A percentile compares a stretch with the other conserved stretches of the same genome.
Evolutionary conservation across 345 rosid species (phyloP).

Genomic region (Hypericum perforatum): DNA sequence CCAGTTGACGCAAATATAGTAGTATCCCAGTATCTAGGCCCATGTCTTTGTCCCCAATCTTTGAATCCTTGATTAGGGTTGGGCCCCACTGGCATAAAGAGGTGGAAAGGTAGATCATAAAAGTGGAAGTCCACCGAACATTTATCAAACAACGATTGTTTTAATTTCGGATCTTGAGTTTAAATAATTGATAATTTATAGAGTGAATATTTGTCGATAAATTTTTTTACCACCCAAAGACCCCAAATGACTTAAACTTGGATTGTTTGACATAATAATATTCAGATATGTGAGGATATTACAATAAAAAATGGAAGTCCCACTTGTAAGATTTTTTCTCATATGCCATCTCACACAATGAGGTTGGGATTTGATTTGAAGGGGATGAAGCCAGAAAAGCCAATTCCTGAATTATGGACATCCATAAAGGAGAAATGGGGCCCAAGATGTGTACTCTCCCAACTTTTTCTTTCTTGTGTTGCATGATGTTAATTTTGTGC

Average conservation of each 20-base stretch:
- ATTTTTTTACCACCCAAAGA: constrained; percentile 16
- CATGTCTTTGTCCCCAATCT: constrained; percentile 20
- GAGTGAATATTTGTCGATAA: no score
- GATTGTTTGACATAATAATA: no score
- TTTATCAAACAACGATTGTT: no score
- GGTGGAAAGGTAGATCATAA: constrained; percentile 18
- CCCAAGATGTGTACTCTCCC: constrained; percentile 12
- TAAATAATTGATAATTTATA: no score
- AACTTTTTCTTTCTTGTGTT: constrained; percentile 5
- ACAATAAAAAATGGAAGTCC: no score
- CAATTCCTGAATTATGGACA: constrained; percentile 10
- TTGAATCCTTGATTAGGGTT: constrained; percentile 17
- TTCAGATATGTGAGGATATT: no score
- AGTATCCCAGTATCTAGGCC: constrained; percentile 26
- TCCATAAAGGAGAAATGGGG: constrained; percentile 14
- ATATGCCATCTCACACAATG: no score
- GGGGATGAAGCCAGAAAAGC: constrained; percentile 6
- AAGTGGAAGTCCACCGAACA: constrained; percentile 12
- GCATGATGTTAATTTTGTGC: neutral
- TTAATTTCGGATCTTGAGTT: no score
- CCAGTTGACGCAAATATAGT: constrained; percentile 6
- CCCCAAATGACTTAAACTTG: neutral
- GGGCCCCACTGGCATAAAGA: constrained; percentile 17
- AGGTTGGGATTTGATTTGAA: no score
- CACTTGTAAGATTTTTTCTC: no score